A percentile compares a stretch with the other conserved stretches of the same genome.
phyloP scores from a whole-genome alignment of 2,329 filamentous ascomycete genomes.

The Apiospora hydei region DNA sequence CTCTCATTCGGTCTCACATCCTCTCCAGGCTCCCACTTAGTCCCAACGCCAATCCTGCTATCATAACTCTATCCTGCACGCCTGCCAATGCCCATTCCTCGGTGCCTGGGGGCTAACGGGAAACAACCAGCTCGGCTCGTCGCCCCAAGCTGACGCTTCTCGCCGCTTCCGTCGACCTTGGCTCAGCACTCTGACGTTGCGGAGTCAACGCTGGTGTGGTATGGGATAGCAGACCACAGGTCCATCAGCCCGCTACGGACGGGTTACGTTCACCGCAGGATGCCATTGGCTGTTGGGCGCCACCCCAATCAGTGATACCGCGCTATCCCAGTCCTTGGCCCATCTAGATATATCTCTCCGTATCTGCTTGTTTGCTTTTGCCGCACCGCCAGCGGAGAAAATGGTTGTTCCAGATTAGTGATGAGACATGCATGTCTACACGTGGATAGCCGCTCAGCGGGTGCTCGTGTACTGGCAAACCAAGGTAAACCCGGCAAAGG shows the following conservation, averaged over 20 bases:
- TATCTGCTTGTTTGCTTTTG: constrained; percentile 5
- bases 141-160: not conserved
- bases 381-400: constrained; percentile 3
- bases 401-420: not conserved
- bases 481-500: constrained; percentile 14
- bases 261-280: not conserved
- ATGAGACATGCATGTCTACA: constrained; percentile 10
- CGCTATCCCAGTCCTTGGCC: constrained; percentile 7
- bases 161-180: not conserved
- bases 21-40: constrained; percentile 15
- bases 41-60: constrained; percentile 15
- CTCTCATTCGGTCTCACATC: constrained; percentile 18
- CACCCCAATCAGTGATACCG: not conserved
- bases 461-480: not conserved
- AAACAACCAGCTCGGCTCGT: not conserved
- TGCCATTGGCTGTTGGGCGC: not conserved
- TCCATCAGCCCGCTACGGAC: not conserved
- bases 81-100: not conserved
- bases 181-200: not conserved
- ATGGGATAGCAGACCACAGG: not conserved
- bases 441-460: constrained; percentile 3
- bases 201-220: not conserved
- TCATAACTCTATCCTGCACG: constrained; percentile 20
- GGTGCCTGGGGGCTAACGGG: constrained; percentile 20
- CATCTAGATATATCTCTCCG: constrained; percentile 2